These are phyloP conservation scores for Pythium periplocum DNA, from an alignment of 352 stramenopile genomes.

Conservation along the genomic window DNA sequence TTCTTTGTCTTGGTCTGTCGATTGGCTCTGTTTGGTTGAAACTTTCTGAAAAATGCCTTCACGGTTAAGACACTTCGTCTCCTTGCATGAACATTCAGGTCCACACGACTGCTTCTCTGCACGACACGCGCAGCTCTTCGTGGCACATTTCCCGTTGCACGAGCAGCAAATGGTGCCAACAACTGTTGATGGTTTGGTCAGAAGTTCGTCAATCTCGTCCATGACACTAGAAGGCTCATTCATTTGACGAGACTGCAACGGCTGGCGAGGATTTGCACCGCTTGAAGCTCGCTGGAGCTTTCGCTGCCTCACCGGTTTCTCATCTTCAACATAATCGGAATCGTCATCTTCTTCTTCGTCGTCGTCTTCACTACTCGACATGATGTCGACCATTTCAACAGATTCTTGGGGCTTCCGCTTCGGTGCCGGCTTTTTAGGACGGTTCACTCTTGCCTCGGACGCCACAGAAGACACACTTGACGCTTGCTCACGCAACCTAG, in stretches of 20 bases:
- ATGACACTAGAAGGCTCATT: slow-evolving; percentile 16
- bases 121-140: slow-evolving; percentile 61
- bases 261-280: background rate
- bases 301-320: background rate
- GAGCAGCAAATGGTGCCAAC: slow-evolving; percentile 38
- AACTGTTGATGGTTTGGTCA: slow-evolving; percentile 29
- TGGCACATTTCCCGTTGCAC: slow-evolving; percentile 73
- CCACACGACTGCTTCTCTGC: slow-evolving; percentile 36
- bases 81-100: slow-evolving; percentile 48
- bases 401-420: slow-evolving; percentile 26
- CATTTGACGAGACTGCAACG: slow-evolving; percentile 9
- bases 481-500: too few species aligned
- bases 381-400: slow-evolving; percentile 37
- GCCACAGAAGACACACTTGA: too few species aligned
- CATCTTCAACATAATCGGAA: slow-evolving; percentile 60
- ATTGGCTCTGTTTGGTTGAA: slow-evolving; percentile 12
- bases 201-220: slow-evolving; percentile 53
- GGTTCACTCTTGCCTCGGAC: too few species aligned
- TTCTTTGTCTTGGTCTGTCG: slow-evolving; percentile 19
- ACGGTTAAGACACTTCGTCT: slow-evolving; percentile 53
- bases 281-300: too few species aligned
- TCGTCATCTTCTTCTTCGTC: slow-evolving; percentile 45
- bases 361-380: slow-evolving; percentile 51
- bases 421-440: background rate
- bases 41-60: slow-evolving; percentile 5